Base-by-base conservation (phyloP, 2,329 filamentous ascomycete genomes). In the Fusarium fujikuroi region DNA sequence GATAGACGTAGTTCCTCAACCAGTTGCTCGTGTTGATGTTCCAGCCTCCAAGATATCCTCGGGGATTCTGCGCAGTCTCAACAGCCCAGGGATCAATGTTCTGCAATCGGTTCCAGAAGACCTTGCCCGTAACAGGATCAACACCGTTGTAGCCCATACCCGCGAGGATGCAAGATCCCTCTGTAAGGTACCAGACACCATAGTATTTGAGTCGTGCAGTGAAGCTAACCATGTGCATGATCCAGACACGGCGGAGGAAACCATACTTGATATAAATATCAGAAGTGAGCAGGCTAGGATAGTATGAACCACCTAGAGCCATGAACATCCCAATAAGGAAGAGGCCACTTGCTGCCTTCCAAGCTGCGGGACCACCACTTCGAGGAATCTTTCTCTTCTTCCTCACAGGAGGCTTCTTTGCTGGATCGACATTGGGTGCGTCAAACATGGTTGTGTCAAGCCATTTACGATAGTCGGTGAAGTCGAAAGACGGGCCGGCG, bases 21-120 rank as follows among this genome's bases (percentile, higher is more conserved):
- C 96, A 99, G 78, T 94, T 91, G 81, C 98, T 99, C 18, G 96
- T 99, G 83, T 98, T 98, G 85, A 98, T 97, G 82, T 99, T 99
- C 96, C 96, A 99, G 78, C 91, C 93, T 54, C 92, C 95, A 7
- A 99, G 88, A 78, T 96, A 98, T 4, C 90, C 95, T 60, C 95
- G 91, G n/a, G 93, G 93, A 81, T 98, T 99, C 83, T 98, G 95
- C 2, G 95, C 96, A 2, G 90, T 87, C 84, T 99, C 96, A 34
- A 99, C 93, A 5, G 89, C 90, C 87, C 91, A 92, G 0, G 96
- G 93, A 74, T 93, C 91, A 75, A 99, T 94, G 79, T 99, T 99
- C 76, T 94, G 92, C 23, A 98, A 85, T 34, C 95, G 91, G 79
- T 97, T 92, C 85, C 96, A 99, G 66, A 92, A 93, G 3, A 97